Evolutionary conservation across 257 asterid genomes (phyloP).

Genomic region (Thymus quinquecostatus): DNA sequence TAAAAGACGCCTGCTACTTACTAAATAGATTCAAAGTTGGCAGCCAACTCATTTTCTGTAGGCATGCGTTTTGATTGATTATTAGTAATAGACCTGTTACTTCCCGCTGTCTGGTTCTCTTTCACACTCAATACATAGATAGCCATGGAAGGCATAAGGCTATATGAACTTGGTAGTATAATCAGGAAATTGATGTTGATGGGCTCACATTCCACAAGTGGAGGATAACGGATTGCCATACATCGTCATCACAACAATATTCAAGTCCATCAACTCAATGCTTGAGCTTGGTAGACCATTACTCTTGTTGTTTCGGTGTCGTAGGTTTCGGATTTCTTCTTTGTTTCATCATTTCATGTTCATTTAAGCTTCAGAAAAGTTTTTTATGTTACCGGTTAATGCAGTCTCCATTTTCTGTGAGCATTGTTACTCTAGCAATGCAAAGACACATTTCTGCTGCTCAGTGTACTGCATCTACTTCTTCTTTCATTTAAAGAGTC

Average conservation of each 20-base stretch:
- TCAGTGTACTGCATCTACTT: neutral
- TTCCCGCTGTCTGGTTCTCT: neutral
- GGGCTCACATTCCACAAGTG: neutral
- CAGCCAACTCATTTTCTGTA: neutral
- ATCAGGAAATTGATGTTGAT: neutral
- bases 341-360: neutral
- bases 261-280: neutral
- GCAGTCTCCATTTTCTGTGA: neutral
- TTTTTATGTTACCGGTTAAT: neutral
- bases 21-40: neutral
- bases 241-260: neutral
- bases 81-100: neutral
- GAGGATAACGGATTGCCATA: neutral
- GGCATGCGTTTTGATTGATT: neutral
- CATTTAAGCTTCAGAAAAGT: neutral
- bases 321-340: constrained; percentile 11
- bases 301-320: neutral
- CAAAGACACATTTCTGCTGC: constrained; percentile 3
- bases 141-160: neutral
- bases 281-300: neutral
- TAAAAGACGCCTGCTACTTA: neutral
- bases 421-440: neutral
- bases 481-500: neutral
- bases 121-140: neutral
- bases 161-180: neutral